Base-by-base conservation (phyloP, 441 rosid genomes). In the Geranium incanum region DNA sequence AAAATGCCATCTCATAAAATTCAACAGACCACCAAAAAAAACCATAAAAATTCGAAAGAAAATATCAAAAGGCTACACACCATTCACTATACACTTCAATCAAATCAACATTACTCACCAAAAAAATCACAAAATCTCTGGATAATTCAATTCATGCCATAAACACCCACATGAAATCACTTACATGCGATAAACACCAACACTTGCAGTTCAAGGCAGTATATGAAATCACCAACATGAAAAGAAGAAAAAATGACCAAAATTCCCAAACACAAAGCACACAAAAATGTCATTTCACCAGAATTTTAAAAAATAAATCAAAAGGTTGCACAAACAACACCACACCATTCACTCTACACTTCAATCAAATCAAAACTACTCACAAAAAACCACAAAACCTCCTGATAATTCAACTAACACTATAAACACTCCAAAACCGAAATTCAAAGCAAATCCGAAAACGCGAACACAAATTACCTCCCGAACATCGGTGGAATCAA, bases 401-500 rank as follows among this genome's bases (percentile, higher is more conserved):
- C 8, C 48, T 1, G 15, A 62, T 62, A 19, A 19, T 18, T 3
- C 66, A 62, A 18, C 5, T 19, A 11, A 62, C 21, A n/a, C 12
- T 11, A 52, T 12, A 36, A 9, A 4, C 68, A 66, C 36, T 4
- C 48, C 48, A 66, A 13, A 36, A 13, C 5, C 2, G 23, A 67
- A 67, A 67, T 21, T 15, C 59, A 1, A n/a, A 71, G 59, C 68
- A n/a, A 0, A 71, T 11, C 7, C 8, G 18, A 19, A n/a, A 23
- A 16, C 38, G 1, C 9, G 38, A 19, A 39, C 67, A 13, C 9
- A 6, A 36, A 16, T 28, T 65, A 93, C 98, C 95, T 93, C 98
- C 72, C 84, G 83, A 19, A 93, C 92, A 79, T 94, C 97, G 52
- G 94, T 78, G 38, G 84, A 69, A n/a, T 94, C 95, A 59, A 94